A percentile compares a stretch with the other conserved stretches of the same genome.
Evolutionary conservation across 202 grass and related monocot species (phyloP).

Genomic region (Panicum virgatum): DNA sequence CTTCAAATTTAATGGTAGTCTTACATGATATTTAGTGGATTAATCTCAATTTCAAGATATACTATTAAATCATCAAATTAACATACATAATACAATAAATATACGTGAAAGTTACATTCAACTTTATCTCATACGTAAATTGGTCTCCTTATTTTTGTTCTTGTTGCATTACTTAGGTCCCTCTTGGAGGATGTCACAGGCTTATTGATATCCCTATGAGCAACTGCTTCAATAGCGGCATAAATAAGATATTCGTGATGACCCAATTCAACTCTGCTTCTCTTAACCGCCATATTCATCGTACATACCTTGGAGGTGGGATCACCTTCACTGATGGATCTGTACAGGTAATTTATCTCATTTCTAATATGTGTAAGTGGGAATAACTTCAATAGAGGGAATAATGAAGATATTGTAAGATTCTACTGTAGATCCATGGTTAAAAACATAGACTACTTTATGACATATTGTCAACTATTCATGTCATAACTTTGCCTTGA

Average conservation of each 20-base stretch:
- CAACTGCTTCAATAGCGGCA: constrained; percentile 83
- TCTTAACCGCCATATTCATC: constrained; percentile 76
- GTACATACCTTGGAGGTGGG: constrained; percentile 67
- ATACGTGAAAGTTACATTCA: neutral
- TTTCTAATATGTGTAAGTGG: neutral
- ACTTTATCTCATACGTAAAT: neutral
- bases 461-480: neutral
- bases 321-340: constrained; percentile 71
- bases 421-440: no score
- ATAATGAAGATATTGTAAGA: neutral
- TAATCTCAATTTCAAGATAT: neutral
- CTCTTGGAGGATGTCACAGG: constrained; percentile 81
- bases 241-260: constrained; percentile 90
- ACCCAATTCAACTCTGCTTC: constrained; percentile 87
- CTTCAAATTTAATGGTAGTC: no score
- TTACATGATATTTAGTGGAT: neutral
- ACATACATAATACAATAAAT: neutral
- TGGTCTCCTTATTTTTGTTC: constrained; percentile 6
- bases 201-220: constrained; percentile 88
- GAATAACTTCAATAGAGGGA: neutral
- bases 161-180: constrained; percentile 57
- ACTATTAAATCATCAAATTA: neutral
- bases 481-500: neutral
- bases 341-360: constrained; percentile 61
- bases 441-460: neutral